phyloP scores from a whole-genome alignment of 352 stramenopile genomes.

The Phytophthora citricola region DNA sequence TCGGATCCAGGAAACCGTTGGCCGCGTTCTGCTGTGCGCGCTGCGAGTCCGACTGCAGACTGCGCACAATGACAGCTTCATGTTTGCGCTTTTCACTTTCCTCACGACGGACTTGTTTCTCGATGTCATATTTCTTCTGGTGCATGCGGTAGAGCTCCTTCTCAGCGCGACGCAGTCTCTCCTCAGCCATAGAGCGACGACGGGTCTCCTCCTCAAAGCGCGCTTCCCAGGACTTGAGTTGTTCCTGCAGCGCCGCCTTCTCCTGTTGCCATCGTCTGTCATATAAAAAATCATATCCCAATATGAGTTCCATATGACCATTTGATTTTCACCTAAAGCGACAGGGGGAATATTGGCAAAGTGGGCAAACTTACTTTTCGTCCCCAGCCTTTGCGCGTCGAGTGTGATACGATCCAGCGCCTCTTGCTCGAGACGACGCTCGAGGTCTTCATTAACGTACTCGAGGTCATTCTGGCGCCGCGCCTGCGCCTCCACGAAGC shows the following conservation, averaged over 20 bases:
- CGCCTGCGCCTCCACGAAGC: slow-evolving; percentile 83
- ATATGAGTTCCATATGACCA: slow-evolving; percentile 5
- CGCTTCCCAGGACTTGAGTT: slow-evolving; percentile 74
- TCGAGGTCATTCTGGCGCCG: slow-evolving; percentile 86
- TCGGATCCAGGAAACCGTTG: slow-evolving; percentile 65
- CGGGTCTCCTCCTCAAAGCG: slow-evolving; percentile 81
- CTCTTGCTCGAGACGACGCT: slow-evolving; percentile 83
- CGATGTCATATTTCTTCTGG: slow-evolving; percentile 92
- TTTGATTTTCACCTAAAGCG: slow-evolving; percentile 8
- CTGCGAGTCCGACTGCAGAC: slow-evolving; percentile 78
- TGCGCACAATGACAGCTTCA: slow-evolving; percentile 84
- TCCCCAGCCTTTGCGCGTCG: slow-evolving; percentile 82
- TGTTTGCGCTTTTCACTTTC: slow-evolving; percentile 89
- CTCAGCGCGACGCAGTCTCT: slow-evolving; percentile 80
- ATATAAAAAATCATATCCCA: slow-evolving; percentile 9
- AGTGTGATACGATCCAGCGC: slow-evolving; percentile 85
- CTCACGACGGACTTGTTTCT: slow-evolving; percentile 81
- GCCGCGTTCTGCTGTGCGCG: slow-evolving; percentile 39
- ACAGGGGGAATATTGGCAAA: slow-evolving; percentile 7
- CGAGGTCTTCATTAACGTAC: slow-evolving; percentile 89
- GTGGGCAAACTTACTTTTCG: slow-evolving; percentile 62
- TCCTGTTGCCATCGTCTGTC: slow-evolving; percentile 75
- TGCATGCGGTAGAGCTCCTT: slow-evolving; percentile 92
- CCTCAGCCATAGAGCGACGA: slow-evolving; percentile 74
- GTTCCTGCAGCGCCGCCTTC: slow-evolving; percentile 60